Evolutionary conservation across 169 alveolate genomes (phyloP).

Genomic region (Ichthyophthirius multifiliis): DNA sequence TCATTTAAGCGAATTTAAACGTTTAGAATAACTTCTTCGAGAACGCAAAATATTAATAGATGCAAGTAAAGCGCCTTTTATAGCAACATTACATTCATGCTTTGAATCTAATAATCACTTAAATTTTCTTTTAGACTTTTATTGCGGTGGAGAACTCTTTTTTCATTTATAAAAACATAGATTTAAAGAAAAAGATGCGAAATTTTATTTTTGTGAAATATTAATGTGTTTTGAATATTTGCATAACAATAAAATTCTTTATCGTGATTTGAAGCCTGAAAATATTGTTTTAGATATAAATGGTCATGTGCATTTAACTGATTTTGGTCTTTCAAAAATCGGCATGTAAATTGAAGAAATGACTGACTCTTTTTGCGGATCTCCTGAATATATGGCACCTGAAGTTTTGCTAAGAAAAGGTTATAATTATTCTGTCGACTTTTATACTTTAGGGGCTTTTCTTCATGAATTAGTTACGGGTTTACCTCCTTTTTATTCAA

Average conservation of each 20-base stretch:
- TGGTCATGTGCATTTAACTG: conserved; percentile 77
- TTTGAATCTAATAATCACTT: conserved; percentile 31
- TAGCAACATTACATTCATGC: conserved; percentile 15
- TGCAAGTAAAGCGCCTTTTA: conserved; percentile 5
- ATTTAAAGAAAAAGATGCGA: neutral
- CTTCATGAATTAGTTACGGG: conserved; percentile 82
- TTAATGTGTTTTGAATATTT: neutral
- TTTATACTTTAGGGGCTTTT: conserved; percentile 78
- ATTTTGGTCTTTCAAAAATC: conserved; percentile 75
- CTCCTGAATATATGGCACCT: conserved; percentile 88
- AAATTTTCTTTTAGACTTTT: conserved; percentile 63
- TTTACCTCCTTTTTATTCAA: conserved; percentile 80
- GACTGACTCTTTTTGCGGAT: conserved; percentile 61
- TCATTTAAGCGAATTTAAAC: conserved; percentile 22
- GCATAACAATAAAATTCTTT: neutral
- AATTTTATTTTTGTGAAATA: neutral
- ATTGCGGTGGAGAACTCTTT: conserved; percentile 46
- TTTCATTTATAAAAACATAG: neutral
- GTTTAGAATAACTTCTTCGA: conserved; percentile 25
- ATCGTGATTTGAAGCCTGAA: conserved; percentile 11
- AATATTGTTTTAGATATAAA: conserved; percentile 57
- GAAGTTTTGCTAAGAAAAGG: conserved; percentile 74
- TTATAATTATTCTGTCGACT: conserved; percentile 77
- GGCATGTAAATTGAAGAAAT: conserved; percentile 35
- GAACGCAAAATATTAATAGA: conserved; percentile 28